A percentile compares a stretch with the other conserved stretches of the same genome.
These are phyloP conservation scores for Tetrastigma voinierianum DNA, from an alignment of 164 flowering plant species.

Conservation along the genomic window DNA sequence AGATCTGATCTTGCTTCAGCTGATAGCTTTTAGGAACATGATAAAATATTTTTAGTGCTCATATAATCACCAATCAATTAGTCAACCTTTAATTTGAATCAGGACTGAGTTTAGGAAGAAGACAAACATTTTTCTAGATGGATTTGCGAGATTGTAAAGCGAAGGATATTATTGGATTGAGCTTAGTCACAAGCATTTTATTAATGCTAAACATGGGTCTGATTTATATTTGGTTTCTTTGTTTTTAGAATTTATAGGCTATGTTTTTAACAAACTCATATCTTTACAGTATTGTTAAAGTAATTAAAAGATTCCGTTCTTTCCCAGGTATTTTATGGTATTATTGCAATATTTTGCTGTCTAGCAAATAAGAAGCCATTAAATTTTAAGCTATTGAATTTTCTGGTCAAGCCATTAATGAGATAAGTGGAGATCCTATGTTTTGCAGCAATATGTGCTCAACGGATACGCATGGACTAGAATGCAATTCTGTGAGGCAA, in stretches of 20 bases:
- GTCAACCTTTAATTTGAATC: too few relatives aligned
- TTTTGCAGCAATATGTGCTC: constrained; percentile 95
- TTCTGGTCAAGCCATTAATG: constrained; percentile 83
- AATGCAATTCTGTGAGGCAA: constrained; percentile 57
- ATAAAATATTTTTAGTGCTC: too few relatives aligned
- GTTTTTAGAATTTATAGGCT: too few relatives aligned
- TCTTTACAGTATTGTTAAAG: background rate
- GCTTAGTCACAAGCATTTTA: too few relatives aligned
- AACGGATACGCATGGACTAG: constrained; percentile 59
- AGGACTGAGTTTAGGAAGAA: too few relatives aligned
- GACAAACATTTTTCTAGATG: too few relatives aligned
- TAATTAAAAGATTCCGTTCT: background rate
- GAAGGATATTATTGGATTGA: too few relatives aligned
- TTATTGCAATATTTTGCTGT: constrained; percentile 89
- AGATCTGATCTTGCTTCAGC: too few relatives aligned
- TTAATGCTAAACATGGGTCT: background rate
- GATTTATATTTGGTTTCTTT: background rate
- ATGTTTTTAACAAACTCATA: background rate
- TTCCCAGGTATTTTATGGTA: constrained; percentile 89
- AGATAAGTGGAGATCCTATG: constrained; percentile 91
- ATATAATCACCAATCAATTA: too few relatives aligned
- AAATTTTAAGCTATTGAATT: constrained; percentile 63
- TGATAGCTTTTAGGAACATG: too few relatives aligned
- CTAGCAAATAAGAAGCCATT: constrained; percentile 67
- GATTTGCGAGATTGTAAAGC: too few relatives aligned